Base-by-base conservation (phyloP, 1,284 basidiomycete species). In the Boletus mariae region DNA sequence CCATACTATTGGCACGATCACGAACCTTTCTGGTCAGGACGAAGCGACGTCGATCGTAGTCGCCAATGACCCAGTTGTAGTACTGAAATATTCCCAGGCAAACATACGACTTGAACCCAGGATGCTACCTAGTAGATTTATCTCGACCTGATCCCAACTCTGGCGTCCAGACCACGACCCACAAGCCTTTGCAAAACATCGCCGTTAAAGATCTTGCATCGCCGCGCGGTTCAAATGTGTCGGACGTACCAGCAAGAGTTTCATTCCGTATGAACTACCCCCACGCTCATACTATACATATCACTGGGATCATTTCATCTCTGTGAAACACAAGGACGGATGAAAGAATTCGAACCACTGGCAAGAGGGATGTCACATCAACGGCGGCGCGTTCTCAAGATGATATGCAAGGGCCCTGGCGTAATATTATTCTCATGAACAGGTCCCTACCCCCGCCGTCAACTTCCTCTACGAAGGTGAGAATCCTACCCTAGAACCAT, bases 281-380 rank as follows among this genome's bases (percentile, higher is more conserved):
- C 7, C 60, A 60, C 45, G 45, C 25, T 40, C 58, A 55, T 49
- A 44, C 28, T 26, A 31, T 51, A 6, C 45, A 25, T 37, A 29
- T 43, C 40, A 32, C 43, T 43, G 44, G 42, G 38, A 45, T 46
- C 54, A 45, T 35, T 66, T 64, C 65, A 67, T 66, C 47, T 55
- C 37, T 47, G 25, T 63, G 62, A 68, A 59, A 61, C 63, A 60
- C 41, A 45, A 47, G 49, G 49, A 48, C 44, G 31, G 31, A 31
- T 51, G 40, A 53, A 49, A 54, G 57, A 66, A 57, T 40, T 53
- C 45, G 52, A 55, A 63, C 31, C 44, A 31, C 35, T 4, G 26
- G 31, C 49, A 12, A 41, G 43, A 11, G 40, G 35, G 50, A 25
- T 60, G 51, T 51, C 46, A 59, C 48, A 56, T 45, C 47, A 52